Evolutionary conservation across 768 basidiomycete species (phyloP), one percentile per base, ranked within the genome.

Genomic region (Russula virescens): DNA sequence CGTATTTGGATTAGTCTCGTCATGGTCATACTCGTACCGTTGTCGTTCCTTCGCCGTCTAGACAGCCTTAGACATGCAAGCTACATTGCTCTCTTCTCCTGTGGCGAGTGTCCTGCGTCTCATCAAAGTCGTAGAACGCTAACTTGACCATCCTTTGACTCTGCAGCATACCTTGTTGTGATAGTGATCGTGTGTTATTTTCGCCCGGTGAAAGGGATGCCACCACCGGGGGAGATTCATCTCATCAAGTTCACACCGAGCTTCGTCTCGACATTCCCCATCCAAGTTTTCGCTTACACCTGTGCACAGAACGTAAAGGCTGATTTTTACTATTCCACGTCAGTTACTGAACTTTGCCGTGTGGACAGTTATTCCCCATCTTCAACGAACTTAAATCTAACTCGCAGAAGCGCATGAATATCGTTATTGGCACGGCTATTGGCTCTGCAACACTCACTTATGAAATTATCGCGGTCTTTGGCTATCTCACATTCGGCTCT

Each of bases 401-500:
- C 71, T 83, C 85, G 2, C 95, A 97, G 72, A 69, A 74, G 49
- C 83, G 91, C 42, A 86, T 98, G 83, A 96, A 97, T 73, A 77
- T 80, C n/a, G 82, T 98, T 64, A 89, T 98, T 54, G 86, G 87
- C 11, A 78, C 87, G 0, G 90, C 94, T 7, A 94, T 99, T 68
- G 95, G 95, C 16, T 79, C 83, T 23, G 90, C 94, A 1, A 84
- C 86, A 3, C 48, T 91, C 48, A 86, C 87, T 10, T 99, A 99
- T 72, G 93, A 96, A 73, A 73, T 94, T 55, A 91, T 99, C 66
- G 89, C 86, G 5, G 73, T 91, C 28, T 88, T 94, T 68, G 94
- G 94, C 0, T 98, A 98, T 72, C 77, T 98, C 56, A 97, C 95
- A 0, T 98, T 98, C 73, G 95, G 95, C 1, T 87, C 86, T 52